phyloP scores from a whole-genome alignment of 1,139 yeast species.

The Diutina ranongensis region DNA sequence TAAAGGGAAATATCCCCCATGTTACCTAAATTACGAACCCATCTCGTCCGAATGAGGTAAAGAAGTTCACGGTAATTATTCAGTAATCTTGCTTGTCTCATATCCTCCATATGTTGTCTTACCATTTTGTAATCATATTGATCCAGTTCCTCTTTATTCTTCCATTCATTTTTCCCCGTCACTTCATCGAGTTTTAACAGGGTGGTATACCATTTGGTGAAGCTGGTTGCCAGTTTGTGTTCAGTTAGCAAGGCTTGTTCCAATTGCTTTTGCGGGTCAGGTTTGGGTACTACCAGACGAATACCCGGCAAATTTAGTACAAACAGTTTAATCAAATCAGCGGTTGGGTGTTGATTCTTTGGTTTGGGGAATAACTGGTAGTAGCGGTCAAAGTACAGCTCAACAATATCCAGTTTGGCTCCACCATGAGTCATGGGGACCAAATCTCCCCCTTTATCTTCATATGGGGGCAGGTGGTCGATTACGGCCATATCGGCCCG shows the following conservation, averaged over 20 bases:
- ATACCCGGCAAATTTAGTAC: background rate
- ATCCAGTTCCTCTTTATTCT: slow-evolving; percentile 43
- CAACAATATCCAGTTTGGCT: background rate
- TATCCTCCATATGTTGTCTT: slow-evolving; percentile 38
- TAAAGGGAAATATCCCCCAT: slow-evolving; percentile 77
- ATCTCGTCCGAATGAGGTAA: slow-evolving; percentile 69
- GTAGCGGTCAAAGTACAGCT: background rate
- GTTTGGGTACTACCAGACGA: background rate
- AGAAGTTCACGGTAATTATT: slow-evolving; percentile 52
- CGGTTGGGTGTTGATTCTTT: background rate
- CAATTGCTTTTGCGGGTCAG: background rate
- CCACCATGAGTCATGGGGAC: background rate
- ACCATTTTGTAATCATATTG: slow-evolving; percentile 66
- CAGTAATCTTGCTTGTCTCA: slow-evolving; percentile 45
- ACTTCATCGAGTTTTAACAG: slow-evolving; percentile 55
- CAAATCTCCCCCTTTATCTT: background rate
- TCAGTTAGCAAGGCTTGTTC: slow-evolving; percentile 23
- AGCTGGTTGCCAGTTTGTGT: slow-evolving; percentile 52
- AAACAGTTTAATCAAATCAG: background rate
- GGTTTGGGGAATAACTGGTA: background rate
- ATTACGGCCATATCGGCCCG: background rate
- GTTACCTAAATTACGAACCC: slow-evolving; percentile 80
- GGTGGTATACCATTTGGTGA: slow-evolving; percentile 57
- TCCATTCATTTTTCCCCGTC: slow-evolving; percentile 63
- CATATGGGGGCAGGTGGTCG: background rate